Conservation (phyloP, 805 yeast genomes). For the Starmerella asiatica region DNA sequence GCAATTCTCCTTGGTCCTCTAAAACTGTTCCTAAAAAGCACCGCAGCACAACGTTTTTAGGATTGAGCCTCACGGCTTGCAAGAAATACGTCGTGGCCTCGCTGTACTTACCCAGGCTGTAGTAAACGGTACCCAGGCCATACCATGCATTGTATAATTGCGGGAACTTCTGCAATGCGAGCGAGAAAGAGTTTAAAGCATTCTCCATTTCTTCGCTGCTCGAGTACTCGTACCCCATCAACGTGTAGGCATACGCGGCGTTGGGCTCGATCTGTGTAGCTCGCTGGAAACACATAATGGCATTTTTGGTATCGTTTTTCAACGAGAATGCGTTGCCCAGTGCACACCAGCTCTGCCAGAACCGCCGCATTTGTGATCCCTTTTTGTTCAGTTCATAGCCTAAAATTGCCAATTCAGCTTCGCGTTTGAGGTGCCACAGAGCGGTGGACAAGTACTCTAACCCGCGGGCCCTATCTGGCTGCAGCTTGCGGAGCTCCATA, state of each 20-base stretch:
- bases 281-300: constrained; percentile 71
- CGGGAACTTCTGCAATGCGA: constrained; percentile 61
- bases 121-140: constrained; percentile 88
- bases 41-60: constrained; percentile 73
- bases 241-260: constrained; percentile 78
- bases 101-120: constrained; percentile 70
- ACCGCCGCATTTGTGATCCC: constrained; percentile 41
- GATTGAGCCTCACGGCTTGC: constrained; percentile 78
- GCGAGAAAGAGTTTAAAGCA: constrained; percentile 71
- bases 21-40: constrained; percentile 91
- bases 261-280: constrained; percentile 55
- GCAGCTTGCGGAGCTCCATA: constrained; percentile 46
- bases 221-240: constrained; percentile 85
- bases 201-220: constrained; percentile 81
- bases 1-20: constrained; percentile 57
- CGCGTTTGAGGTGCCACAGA: constrained; percentile 83
- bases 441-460: constrained; percentile 87
- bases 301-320: constrained; percentile 74
- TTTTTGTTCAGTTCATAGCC: constrained; percentile 55
- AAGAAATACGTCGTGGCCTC: constrained; percentile 78
- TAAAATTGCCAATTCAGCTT: constrained; percentile 61
- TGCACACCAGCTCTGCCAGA: constrained; percentile 83
- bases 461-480: constrained; percentile 67
- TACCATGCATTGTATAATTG: constrained; percentile 89
- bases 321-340: constrained; percentile 81